phyloP scores from a whole-genome alignment of 768 basidiomycete species.

The Lactarius indigo region DNA sequence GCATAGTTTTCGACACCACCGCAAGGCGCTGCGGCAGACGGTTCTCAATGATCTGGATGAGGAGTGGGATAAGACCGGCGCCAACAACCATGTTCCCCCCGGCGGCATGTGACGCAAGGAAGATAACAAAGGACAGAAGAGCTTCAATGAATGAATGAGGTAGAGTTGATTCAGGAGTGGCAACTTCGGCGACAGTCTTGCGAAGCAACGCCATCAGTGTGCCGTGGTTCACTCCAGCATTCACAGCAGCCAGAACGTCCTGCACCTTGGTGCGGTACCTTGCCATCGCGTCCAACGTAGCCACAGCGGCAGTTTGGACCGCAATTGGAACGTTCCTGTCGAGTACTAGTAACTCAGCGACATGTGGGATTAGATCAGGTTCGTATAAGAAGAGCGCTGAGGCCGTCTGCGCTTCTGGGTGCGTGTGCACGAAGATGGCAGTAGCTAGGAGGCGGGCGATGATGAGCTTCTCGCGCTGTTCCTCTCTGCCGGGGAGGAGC shows the following conservation, averaged over 20 bases:
- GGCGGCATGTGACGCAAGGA: conserved; percentile 77
- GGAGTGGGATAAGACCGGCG: conserved; percentile 83
- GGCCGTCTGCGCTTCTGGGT: conserved; percentile 72
- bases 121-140: conserved; percentile 80
- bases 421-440: conserved; percentile 87
- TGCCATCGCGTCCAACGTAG: conserved; percentile 86
- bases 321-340: conserved; percentile 65
- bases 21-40: conserved; percentile 61
- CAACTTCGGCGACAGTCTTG: conserved; percentile 72
- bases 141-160: conserved; percentile 81
- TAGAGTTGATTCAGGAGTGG: conserved; percentile 57
- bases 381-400: conserved; percentile 90
- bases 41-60: conserved; percentile 88
- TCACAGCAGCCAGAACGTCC: conserved; percentile 87
- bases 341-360: conserved; percentile 86
- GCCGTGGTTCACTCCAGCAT: conserved; percentile 95
- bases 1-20: conserved; percentile 86
- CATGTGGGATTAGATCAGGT: conserved; percentile 83
- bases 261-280: conserved; percentile 78
- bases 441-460: conserved; percentile 80
- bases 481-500: conserved; percentile 53
- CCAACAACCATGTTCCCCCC: conserved; percentile 94
- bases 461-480: conserved; percentile 75
- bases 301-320: conserved; percentile 81
- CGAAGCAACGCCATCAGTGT: conserved; percentile 87